Base-by-base conservation (phyloP, 306 rosid species). In the Acacia melanoxylon region DNA sequence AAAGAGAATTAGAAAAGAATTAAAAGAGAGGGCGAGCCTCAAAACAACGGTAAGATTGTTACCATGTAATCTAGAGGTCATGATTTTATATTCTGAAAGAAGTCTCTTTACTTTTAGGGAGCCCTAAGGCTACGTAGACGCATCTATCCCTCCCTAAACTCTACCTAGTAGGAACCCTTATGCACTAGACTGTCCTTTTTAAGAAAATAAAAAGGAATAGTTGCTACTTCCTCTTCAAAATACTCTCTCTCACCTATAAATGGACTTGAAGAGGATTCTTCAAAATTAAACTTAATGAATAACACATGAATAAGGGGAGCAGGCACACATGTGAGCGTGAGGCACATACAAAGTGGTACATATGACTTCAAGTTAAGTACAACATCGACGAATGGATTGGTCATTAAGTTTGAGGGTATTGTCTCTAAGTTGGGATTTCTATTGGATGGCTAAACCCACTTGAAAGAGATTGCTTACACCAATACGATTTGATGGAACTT, bases 391-490 rank as follows among this genome's bases (percentile, higher is more conserved):
- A 68, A 20, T 79, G 35, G 9, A 27, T 62, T 62, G 8, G 68
- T 62, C 68, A 62, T 62, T 27, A 62, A 62, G 19, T 27, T 27
- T 62, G 19, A 27, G 56, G 85, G 63, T 42, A 12, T 68, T 90
- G 90, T 85, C 91, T 54, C 87, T 35, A 56, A 41, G 62, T 79
- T 78, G 56, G 25, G 11, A 14, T 87, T 86, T 59, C 78, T 61
- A 87, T 90, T 86, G 90, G 91, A 62, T 52, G 90, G 91, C 68
- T 52, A 25, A 82, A 20, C 87, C 90, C 93, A 87, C 69, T 91
- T 88, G 92, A 83, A 71, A 33, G 56, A n/a, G 72, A 62, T 89
- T 85, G 77, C 84, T 68, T 74, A 62, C 82, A 88, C 94, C 93
- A 89, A 90, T 86, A 89, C 86, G 91, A 92, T 90, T 92, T 92